These are phyloP conservation scores for Candida nemodendra DNA, from an alignment of 805 yeast genomes.

Conservation along the genomic window DNA sequence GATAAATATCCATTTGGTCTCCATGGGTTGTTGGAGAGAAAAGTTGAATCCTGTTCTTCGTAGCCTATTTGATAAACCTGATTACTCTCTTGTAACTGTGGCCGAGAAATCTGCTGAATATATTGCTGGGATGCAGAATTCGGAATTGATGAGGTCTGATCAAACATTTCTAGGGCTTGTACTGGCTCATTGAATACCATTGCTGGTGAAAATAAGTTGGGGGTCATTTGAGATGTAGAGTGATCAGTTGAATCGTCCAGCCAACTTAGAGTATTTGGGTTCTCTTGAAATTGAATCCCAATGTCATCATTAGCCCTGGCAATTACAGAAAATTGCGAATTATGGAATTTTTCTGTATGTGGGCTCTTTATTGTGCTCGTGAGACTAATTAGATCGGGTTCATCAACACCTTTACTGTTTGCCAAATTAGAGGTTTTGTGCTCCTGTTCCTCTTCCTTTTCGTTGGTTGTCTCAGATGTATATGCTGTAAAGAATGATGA, in stretches of 20 bases:
- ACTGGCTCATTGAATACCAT: slow-evolving; percentile 29
- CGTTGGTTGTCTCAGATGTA: slow-evolving; percentile 21
- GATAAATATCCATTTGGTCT: background rate
- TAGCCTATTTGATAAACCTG: slow-evolving; percentile 29
- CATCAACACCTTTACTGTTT: slow-evolving; percentile 14
- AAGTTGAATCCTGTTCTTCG: slow-evolving; percentile 21
- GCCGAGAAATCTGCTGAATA: slow-evolving; percentile 2
- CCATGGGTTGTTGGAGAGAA: background rate
- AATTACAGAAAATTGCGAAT: background rate
- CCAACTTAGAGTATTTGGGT: slow-evolving; percentile 2
- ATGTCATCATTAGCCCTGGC: slow-evolving; percentile 1
- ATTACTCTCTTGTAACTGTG: background rate
- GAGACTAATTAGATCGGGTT: slow-evolving; percentile 31
- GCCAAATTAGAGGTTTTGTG: slow-evolving; percentile 7
- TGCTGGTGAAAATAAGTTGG: slow-evolving; percentile 30
- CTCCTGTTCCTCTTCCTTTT: slow-evolving; percentile 2
- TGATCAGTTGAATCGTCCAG: slow-evolving; percentile 1
- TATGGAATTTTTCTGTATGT: background rate
- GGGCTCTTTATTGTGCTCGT: slow-evolving; percentile 26
- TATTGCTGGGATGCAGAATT: slow-evolving; percentile 9
- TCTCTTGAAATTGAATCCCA: background rate
- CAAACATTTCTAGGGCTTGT: slow-evolving; percentile 21
- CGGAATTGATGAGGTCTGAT: slow-evolving; percentile 12
- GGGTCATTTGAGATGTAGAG: slow-evolving; percentile 24
- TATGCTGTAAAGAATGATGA: slow-evolving; percentile 33